Evolutionary conservation across 495 filamentous ascomycete species (phyloP), one percentile per base, ranked within the genome.

Genomic region (Xylaria nigripes): DNA sequence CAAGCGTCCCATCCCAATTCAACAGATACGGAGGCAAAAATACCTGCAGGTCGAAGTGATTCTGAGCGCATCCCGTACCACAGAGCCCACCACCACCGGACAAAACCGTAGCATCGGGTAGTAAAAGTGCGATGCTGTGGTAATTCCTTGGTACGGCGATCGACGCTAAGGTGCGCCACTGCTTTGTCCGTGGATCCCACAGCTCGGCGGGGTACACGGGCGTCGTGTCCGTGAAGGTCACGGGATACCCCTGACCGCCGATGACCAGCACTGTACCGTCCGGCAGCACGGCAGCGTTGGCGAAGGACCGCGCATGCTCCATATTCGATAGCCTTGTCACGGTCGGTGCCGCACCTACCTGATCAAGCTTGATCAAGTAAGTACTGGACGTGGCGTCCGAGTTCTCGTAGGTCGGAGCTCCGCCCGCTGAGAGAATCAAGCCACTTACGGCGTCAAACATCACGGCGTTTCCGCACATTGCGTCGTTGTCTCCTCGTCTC

Each of bases 41-140:
- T 53, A 83, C 70, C 59, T 84, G 76, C 3, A 63, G 74, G 58
- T 84, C 80, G 48, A 72, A 77, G 61, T 84, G 81, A 56, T 84
- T 83, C 30, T 70, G 69, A 2, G 67, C 59, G 62, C 77, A 81
- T 53, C 64, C 65, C 18, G 53, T 48, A 9, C 70, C 75, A 49
- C 81, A 81, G 8, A 84, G 75, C 3, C 80, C 81, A 19, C 81
- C 75, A 7, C 81, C 82, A 30, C 72, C 79, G 27, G 67, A 72
- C 27, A 83, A 56, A 12, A 84, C 75, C 1, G 71, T 79, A 9
- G 66, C 81, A 50, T 84, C 80, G 0, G 72, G 76, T 16, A 84
- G 65, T 19, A 85, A 74, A 5, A 85, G 57, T 0, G 74, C 77
- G 7, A 76, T 55, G 45, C 68, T 77, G 55, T 85, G 81, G 61